Base-by-base conservation (phyloP, 2,329 filamentous ascomycete species). In the Pseudopithomyces chartarum region DNA sequence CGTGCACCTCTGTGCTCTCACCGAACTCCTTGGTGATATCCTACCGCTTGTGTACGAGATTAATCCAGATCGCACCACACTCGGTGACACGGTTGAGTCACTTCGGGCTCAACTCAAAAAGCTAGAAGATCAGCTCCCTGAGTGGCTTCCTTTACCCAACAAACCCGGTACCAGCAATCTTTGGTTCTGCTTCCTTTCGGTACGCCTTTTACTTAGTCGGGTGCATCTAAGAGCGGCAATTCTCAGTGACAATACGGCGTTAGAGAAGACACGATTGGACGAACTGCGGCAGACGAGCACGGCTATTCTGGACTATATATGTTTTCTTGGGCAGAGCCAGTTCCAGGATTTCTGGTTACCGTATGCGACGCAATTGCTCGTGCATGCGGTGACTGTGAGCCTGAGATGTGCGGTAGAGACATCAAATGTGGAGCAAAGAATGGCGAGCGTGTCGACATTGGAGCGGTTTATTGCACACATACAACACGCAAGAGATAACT, bases 331-430 rank as follows among this genome's bases (percentile, higher is more conserved):
- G 6, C 76, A 78, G 56, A 66, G 71, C 15, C 80, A 84, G 38
- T 82, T 82, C 52, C 70, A 77, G 26, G 81, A 84, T 60, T 84
- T 84, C 58, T 84, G 82, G 82, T 68, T 84, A 1, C 69, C 68
- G 2, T 74, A 74, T 52, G 82, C 81, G 49, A 81, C 81, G 1
- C 82, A 84, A 55, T 75, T 84, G 20, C 74, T 84, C 15, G 83
- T 83, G 1, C 82, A 81, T 17, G 82, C 82, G 5, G 79, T 81
- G n/a, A 84, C 81, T 0, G 77, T 84, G 7, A 76, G 82, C 11
- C 76, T 85, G 20, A 78, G 82, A 39, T 82, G 81, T 66, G 76
- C 80, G 2, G 73, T 85, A 26, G 81, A 85, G 63, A 82, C 82
- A 2, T 77, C 77, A 17, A 80, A 83, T 54, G 63, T 71, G 1